These are phyloP conservation scores for Candida mesenterica DNA, from an alignment of 1,139 yeast genomes.

Conservation along the genomic window DNA sequence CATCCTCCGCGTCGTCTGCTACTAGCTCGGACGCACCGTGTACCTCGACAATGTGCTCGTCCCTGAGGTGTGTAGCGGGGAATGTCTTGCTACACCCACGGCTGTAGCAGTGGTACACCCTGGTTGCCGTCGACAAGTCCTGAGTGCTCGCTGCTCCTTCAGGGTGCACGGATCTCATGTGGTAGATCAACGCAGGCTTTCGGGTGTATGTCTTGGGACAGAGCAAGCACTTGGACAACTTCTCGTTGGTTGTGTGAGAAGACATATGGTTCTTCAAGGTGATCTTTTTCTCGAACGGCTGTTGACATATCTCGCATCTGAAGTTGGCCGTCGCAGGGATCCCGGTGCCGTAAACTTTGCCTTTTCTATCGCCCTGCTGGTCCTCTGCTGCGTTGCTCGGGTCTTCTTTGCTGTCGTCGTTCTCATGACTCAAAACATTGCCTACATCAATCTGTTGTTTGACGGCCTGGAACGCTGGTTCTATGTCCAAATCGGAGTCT, in stretches of 20 bases:
- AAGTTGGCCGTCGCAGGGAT: constrained; percentile 1
- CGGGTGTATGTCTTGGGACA: constrained; percentile 15
- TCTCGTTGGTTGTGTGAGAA: constrained; percentile 12
- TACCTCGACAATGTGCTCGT: constrained; percentile 8
- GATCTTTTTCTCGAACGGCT: constrained; percentile 5
- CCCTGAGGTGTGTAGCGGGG: constrained; percentile 7
- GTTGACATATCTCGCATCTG: constrained; percentile 1
- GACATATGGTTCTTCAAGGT: constrained; percentile 13
- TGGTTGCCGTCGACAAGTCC: constrained; percentile 1
- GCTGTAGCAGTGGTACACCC: constrained; percentile 15
- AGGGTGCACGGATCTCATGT: constrained; percentile 12
- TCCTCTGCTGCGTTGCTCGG: too few relatives aligned
- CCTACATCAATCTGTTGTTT: too few relatives aligned
- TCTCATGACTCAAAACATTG: too few relatives aligned
- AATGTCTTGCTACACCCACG: constrained; percentile 11
- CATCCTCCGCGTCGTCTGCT: constrained; percentile 10
- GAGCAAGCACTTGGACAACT: constrained; percentile 9
- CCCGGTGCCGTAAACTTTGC: background rate
- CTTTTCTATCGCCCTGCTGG: too few relatives aligned
- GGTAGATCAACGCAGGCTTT: constrained; percentile 12
- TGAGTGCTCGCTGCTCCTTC: constrained; percentile 6
- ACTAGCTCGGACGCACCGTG: constrained; percentile 7
- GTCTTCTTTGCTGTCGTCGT: too few relatives aligned
- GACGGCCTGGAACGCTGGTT: background rate
- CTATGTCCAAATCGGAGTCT: background rate